Conservation (phyloP, 176 grass and related monocot species). For the Zea mays region Zm-B73-REFERENCE-NAM-5.0 NC_050101.1:177002501-177003000, state of each 20-base stretch:
- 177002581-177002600: too few species aligned
- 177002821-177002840: background rate
- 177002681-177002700: background rate
- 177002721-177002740: conserved; percentile 17
- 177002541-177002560: too few species aligned
- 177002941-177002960: background rate
- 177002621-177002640: too few species aligned
- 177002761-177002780: background rate
- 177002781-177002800: background rate
- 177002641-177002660: background rate
- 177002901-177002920: conserved; percentile 67
- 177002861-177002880: background rate
- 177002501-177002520: too few species aligned
- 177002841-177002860: background rate
- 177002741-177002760: background rate
- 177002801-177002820: background rate
- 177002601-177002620: too few species aligned
- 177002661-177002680: background rate
- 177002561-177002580: too few species aligned
- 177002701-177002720: background rate
- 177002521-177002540: too few species aligned
- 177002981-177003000: background rate
- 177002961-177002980: conserved; percentile 6
- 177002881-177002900: conserved; percentile 65
- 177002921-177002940: conserved; percentile 80